Base-by-base conservation (phyloP, 1,284 basidiomycete genomes). In the Amylostereum areolatum region DNA sequence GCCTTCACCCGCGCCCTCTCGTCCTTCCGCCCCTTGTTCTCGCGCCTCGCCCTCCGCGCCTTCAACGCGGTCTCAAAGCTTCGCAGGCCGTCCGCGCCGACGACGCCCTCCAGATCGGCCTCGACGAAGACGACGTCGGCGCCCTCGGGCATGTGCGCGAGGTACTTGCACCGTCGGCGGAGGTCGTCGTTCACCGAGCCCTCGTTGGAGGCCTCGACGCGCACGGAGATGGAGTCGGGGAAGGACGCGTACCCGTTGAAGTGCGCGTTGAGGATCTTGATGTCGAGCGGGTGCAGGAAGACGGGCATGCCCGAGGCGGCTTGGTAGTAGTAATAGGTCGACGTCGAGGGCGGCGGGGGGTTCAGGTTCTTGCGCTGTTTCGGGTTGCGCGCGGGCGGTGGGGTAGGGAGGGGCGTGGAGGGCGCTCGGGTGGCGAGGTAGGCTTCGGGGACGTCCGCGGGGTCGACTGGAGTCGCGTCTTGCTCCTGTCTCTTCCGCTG, bases 41-140 rank as follows among this genome's bases (percentile, higher is more conserved):
- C 81, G 50, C 92, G 75, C 55, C 85, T 78, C n/a, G 76, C 64
- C 1, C 82, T 74, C n/a, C 93, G 81, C 62, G 81, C 78, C 66
- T 81, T 85, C 51, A 96, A 71, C 27, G 89, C 78, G 3, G 80
- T 80, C 60, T 92, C 89, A 60, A 95, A 97, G 51, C 78, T 82
- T 66, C 79, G 85, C 47, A 95, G 64, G 0, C 83, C 83, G 7
- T 85, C 83, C 7, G 58, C 58, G 43, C 89, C 85, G 24, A 96
- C 89, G 27, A 95, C 85, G 7, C 70, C 72, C 48, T 77, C 72
- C 7, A 97, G 72, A 62, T 97, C 87, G 3, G 92, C 84, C 68
- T 99, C 95, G 52, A 98, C 75, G 64, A 99, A 98, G 10, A 95
- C 87, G 39, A 98, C 91, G 62, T 98, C 94, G 11, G 91, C 85